Evolutionary conservation across 1,139 yeast species (phyloP).

Genomic region (Suhomyces guaymorum): DNA sequence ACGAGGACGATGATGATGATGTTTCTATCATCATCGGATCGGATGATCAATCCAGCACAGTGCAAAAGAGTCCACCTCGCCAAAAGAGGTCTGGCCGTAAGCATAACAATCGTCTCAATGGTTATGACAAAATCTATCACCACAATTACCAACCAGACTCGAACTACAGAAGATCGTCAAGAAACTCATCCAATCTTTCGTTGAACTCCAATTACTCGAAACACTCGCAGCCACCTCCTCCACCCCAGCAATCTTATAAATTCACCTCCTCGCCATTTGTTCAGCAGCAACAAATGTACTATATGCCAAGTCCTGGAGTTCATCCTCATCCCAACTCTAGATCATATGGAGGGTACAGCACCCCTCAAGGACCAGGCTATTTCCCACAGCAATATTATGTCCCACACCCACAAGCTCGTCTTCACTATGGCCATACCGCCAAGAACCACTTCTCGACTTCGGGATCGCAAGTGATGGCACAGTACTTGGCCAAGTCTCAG

Average conservation of each 20-base stretch:
- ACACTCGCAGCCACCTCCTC: slow-evolving; percentile 14
- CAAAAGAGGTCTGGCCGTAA: slow-evolving; percentile 5
- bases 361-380: too few species aligned
- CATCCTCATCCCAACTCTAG: slow-evolving; percentile 5
- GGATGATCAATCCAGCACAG: slow-evolving; percentile 29
- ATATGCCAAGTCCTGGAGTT: slow-evolving; percentile 12
- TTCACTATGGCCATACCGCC: slow-evolving; percentile 2
- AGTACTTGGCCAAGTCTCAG: slow-evolving; percentile 70
- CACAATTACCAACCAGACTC: slow-evolving; percentile 15
- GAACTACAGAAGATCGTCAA: slow-evolving; percentile 16
- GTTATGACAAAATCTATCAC: slow-evolving; percentile 12
- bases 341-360: slow-evolving; percentile 9
- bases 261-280: slow-evolving; percentile 21
- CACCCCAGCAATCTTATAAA: slow-evolving; percentile 12
- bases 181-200: slow-evolving; percentile 30
- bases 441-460: slow-evolving; percentile 39
- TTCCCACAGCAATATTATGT: slow-evolving; percentile 15
- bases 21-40: slow-evolving; percentile 46
- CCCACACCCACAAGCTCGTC: slow-evolving; percentile 9
- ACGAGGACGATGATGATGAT: slow-evolving; percentile 44
- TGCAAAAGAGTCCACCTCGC: slow-evolving; percentile 15
- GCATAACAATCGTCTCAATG: slow-evolving; percentile 7
- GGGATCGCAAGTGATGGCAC: slow-evolving; percentile 78
- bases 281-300: slow-evolving; percentile 20
- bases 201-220: slow-evolving; percentile 22